A percentile compares a stretch with the other conserved stretches of the same genome.
These are phyloP conservation scores for Penicillium sp. DNA, from an alignment of 2,329 filamentous ascomycete species.

Conservation along the genomic window DNA sequence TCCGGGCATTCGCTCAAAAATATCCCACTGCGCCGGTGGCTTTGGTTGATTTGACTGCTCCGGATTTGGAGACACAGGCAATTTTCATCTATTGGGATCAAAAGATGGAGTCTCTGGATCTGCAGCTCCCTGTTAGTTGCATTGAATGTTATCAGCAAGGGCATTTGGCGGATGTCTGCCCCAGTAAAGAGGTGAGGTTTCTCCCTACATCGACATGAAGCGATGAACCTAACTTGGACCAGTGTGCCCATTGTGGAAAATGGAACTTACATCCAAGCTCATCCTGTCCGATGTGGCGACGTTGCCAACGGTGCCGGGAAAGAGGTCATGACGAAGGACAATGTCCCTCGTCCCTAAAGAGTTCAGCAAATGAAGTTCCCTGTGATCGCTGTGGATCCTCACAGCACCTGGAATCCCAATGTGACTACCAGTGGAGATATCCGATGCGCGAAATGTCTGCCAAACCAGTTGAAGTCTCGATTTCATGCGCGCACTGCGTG, in stretches of 20 bases:
- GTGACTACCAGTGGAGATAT: constrained; percentile 54
- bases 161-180: constrained; percentile 42
- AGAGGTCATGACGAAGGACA: constrained; percentile 51
- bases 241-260: constrained; percentile 42
- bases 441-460: constrained; percentile 23
- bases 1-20: constrained; percentile 30
- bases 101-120: constrained; percentile 35
- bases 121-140: constrained; percentile 40
- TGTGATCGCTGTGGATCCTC: constrained; percentile 57
- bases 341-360: constrained; percentile 56
- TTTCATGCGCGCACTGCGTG: constrained; percentile 42
- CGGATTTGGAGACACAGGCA: constrained; percentile 39
- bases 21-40: constrained; percentile 32
- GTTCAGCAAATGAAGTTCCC: constrained; percentile 48
- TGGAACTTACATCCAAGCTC: constrained; percentile 38
- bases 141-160: constrained; percentile 40
- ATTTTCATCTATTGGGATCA: constrained; percentile 39
- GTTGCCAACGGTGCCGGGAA: constrained; percentile 55
- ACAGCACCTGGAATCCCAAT: constrained; percentile 56
- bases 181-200: constrained; percentile 37
- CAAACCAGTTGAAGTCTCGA: constrained; percentile 36
- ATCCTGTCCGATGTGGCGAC: constrained; percentile 38
- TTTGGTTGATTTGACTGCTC: constrained; percentile 35
- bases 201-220: background rate
- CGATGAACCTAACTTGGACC: constrained; percentile 5